These are phyloP conservation scores for Sicyos baderoa DNA, from an alignment of 306 rosid genomes.

Conservation along the genomic window DNA sequence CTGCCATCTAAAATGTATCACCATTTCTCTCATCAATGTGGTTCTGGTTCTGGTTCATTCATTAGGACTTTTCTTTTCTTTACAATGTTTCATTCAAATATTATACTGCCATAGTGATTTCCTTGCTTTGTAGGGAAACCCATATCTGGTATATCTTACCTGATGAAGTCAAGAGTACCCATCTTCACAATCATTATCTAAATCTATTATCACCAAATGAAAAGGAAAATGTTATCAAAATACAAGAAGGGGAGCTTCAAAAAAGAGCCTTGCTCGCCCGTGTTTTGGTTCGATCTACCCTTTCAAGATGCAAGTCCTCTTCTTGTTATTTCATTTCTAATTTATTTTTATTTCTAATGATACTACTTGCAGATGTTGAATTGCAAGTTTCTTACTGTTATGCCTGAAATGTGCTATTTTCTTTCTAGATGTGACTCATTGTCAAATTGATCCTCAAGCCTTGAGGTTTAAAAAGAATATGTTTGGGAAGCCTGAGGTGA, in stretches of 20 bases:
- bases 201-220: conserved; percentile 69
- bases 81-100: neutral
- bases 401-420: conserved; percentile 31
- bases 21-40: neutral
- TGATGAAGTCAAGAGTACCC: conserved; percentile 46
- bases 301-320: conserved; percentile 67
- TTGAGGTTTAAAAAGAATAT: conserved; percentile 61
- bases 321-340: conserved; percentile 14
- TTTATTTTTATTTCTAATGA: conserved; percentile 3
- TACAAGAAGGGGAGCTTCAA: conserved; percentile 45
- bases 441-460: conserved; percentile 50
- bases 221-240: conserved; percentile 41
- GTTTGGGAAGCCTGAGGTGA: conserved; percentile 83
- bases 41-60: no score
- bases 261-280: conserved; percentile 73
- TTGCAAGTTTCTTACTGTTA: neutral
- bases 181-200: conserved; percentile 45
- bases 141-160: conserved; percentile 82
- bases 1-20: conserved; percentile 59
- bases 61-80: neutral
- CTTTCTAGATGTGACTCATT: conserved; percentile 57
- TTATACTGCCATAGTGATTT: neutral
- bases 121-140: conserved; percentile 51
- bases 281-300: conserved; percentile 70
- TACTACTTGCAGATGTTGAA: neutral